Conservation (phyloP, 1,284 basidiomycete species). For the Puccinia coronata region DNA sequence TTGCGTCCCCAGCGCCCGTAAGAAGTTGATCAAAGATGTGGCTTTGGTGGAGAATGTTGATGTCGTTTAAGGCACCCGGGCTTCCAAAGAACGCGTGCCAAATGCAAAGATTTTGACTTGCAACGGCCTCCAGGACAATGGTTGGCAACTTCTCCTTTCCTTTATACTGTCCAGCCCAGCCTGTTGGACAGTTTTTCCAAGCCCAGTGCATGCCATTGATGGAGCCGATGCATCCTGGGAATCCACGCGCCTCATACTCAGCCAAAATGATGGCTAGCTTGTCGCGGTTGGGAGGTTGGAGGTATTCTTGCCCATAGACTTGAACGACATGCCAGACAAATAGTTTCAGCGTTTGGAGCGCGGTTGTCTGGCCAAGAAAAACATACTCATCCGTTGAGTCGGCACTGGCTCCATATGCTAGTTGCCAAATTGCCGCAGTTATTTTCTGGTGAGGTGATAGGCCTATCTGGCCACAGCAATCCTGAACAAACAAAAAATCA, state of each 20-base stretch:
- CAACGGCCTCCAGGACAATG: slow-evolving; percentile 4
- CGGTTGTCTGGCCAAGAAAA: too few relatives aligned
- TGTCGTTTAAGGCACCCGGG: slow-evolving; percentile 11
- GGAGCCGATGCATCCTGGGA: too few relatives aligned
- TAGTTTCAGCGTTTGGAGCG: not conserved
- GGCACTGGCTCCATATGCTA: slow-evolving; percentile 1
- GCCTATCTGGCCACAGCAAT: too few relatives aligned
- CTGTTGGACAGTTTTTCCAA: slow-evolving; percentile 21
- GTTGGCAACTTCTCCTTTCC: not conserved
- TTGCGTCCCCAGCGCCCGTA: not conserved
- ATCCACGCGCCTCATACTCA: not conserved
- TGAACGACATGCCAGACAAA: not conserved
- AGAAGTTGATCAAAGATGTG: not conserved
- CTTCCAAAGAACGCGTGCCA: too few relatives aligned
- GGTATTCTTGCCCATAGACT: not conserved
- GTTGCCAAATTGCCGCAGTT: not conserved
- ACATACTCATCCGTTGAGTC: too few relatives aligned
- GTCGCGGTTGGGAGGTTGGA: not conserved
- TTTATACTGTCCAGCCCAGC: too few relatives aligned
- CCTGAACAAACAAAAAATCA: too few relatives aligned
- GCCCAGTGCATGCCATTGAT: too few relatives aligned
- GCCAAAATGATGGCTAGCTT: not conserved
- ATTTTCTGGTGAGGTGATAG: too few relatives aligned
- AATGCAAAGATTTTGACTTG: not conserved
- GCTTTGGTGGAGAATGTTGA: not conserved